Percentiles rank a stretch among this genome's conserved stretches.
Conservation (phyloP, 345 rosid genomes). For the Garcia nutans region DNA sequence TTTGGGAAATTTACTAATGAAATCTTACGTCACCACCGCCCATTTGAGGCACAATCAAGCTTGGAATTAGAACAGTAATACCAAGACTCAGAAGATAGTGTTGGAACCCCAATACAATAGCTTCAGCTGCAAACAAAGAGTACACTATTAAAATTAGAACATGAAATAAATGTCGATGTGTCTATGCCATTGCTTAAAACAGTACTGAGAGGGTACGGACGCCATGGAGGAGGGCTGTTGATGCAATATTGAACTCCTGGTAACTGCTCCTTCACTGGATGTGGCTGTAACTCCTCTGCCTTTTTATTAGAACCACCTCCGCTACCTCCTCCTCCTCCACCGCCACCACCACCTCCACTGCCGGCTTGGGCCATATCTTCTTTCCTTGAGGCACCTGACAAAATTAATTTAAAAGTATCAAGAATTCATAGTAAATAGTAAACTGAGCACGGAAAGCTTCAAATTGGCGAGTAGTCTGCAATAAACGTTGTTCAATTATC, state of each 20-base stretch:
- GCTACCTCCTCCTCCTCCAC: conserved; percentile 16
- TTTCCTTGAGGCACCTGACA: too few species aligned
- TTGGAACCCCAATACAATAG: conserved; percentile 55
- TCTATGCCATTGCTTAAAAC: too few species aligned
- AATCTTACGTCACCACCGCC: conserved; percentile 63
- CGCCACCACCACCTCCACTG: conserved; percentile 11
- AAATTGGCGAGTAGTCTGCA: neutral
- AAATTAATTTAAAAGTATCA: too few species aligned
- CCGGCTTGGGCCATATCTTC: conserved; percentile 7
- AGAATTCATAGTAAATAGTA: too few species aligned
- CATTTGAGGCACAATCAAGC: conserved; percentile 67
- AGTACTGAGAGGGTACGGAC: conserved; percentile 29
- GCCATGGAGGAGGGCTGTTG: conserved; percentile 79
- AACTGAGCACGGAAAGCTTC: neutral
- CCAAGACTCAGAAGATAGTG: conserved; percentile 66
- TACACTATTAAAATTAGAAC: neutral
- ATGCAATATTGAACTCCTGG: conserved; percentile 65
- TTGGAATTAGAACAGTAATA: conserved; percentile 60
- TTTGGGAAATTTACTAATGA: neutral
- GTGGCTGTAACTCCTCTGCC: conserved; percentile 48
- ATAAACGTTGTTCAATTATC: neutral
- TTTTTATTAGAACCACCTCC: conserved; percentile 29
- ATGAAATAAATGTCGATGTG: neutral
- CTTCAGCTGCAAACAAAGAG: conserved; percentile 48
- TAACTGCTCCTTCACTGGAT: conserved; percentile 60